Evolutionary conservation across 2,329 filamentous ascomycete species (phyloP).

Genomic region (Trichoderma guizhouense): DNA sequence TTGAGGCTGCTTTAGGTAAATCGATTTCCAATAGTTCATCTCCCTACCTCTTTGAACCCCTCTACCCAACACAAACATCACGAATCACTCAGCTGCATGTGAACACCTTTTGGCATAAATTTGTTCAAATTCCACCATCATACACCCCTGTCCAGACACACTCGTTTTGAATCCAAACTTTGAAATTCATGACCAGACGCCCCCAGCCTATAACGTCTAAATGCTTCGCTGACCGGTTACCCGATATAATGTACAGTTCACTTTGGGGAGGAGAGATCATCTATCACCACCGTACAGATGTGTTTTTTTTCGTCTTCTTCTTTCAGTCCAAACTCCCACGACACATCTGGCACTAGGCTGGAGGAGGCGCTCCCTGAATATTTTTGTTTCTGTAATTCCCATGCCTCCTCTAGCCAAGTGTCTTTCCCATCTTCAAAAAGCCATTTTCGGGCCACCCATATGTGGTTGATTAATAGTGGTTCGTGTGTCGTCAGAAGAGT

Average conservation of each 20-base stretch:
- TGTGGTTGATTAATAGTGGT: slow-evolving; percentile 15
- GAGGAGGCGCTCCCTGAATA: neutral
- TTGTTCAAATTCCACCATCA: neutral
- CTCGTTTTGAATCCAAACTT: slow-evolving; percentile 12
- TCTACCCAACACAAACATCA: neutral
- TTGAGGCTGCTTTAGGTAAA: neutral
- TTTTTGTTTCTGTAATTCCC: neutral
- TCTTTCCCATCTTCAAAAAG: neutral
- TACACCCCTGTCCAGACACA: neutral
- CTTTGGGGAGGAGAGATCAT: slow-evolving; percentile 53
- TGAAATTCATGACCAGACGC: slow-evolving; percentile 20
- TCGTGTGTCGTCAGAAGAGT: slow-evolving; percentile 2
- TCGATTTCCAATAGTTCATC: neutral
- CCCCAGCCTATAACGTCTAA: slow-evolving; percentile 41
- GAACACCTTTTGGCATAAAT: neutral
- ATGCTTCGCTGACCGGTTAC: slow-evolving; percentile 41
- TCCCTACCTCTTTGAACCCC: neutral
- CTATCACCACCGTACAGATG: slow-evolving; percentile 36
- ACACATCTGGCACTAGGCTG: slow-evolving; percentile 17
- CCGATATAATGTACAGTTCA: slow-evolving; percentile 49
- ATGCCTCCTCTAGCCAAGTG: neutral
- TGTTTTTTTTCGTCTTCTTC: neutral
- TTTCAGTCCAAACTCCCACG: slow-evolving; percentile 20
- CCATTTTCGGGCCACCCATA: slow-evolving; percentile 1
- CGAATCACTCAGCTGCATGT: neutral